Evolutionary conservation across 73 alveolate species (phyloP), one percentile per base, ranked within the genome.

Genomic region (Paraurostyla sp.): DNA sequence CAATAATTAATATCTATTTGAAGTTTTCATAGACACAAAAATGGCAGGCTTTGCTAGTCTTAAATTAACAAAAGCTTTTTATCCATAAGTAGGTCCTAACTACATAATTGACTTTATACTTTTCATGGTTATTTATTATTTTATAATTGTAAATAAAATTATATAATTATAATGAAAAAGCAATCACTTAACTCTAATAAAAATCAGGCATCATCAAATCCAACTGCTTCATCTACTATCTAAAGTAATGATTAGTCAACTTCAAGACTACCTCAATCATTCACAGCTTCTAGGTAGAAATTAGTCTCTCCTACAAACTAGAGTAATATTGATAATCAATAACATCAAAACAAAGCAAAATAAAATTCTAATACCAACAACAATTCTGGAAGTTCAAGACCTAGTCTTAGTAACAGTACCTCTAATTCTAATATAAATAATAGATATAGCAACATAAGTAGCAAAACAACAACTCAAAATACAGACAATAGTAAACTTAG

Each of bases 261-360:
- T 52, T 13, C 33, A 13, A 52, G 23, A 52, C 23, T 52, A 25
- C 69, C 69, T 13, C 23, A 6, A 52, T 52, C 49, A 18, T 59
- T 59, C 48, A 59, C 76, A 7, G 76, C 76, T 59, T 59, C 76
- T 59, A 59, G 76, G 32, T 30, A 59, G 49, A 59, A 59, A 30
- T 4, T 59, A 4, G 23, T 18, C 22, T 59, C 76, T 6, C 76
- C 76, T 7, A 7, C 76, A n/a, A 59, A 59, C n/a, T n/a, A n/a
- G n/a, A n/a, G n/a, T 59, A 30, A 59, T 25, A 6, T 13, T 6
- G 16, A 7, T 54, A 13, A 59, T 13, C 3, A 59, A 59, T 59
- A 59, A 6, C 69, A 23, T 27, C 22, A 59, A 59, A 18, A 2
- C 49, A 18, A 59, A 59, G 51, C 9, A 59, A 59, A 59, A 11